A percentile compares a stretch with the other conserved stretches of the same genome.
phyloP scores from a whole-genome alignment of 495 filamentous ascomycete genomes.

The Elaphomyces granulatus region DNA sequence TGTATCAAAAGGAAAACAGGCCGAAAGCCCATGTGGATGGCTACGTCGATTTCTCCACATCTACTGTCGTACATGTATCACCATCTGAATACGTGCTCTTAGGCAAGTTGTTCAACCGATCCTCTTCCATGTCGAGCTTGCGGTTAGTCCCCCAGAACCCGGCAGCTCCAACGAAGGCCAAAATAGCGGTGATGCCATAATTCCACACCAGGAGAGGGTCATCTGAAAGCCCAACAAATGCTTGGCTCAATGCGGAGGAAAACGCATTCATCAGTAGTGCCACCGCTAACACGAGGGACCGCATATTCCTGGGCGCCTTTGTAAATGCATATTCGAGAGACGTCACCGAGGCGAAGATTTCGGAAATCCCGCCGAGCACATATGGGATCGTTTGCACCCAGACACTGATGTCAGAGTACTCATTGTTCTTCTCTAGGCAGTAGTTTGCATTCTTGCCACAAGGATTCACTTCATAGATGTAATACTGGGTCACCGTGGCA shows the following conservation, averaged over 20 bases:
- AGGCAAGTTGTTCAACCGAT: no score
- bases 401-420: conserved; percentile 37
- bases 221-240: conserved; percentile 48
- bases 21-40: no score
- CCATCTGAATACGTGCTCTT: no score
- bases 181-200: conserved; percentile 47
- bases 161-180: conserved; percentile 36
- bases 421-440: conserved; percentile 20
- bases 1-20: no score
- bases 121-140: no score
- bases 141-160: conserved; percentile 41
- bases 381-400: conserved; percentile 50
- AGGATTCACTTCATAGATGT: conserved; percentile 41
- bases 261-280: conserved; percentile 63
- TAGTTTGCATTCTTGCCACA: conserved; percentile 37
- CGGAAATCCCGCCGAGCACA: conserved; percentile 54
- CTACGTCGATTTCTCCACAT: no score
- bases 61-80: no score
- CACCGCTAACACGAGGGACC: conserved; percentile 62
- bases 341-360: conserved; percentile 62
- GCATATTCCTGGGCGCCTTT: conserved; percentile 72
- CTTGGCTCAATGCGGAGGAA: conserved; percentile 55
- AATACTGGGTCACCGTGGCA: conserved; percentile 48
- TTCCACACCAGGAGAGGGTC: conserved; percentile 61
- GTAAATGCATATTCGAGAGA: conserved; percentile 66